phyloP scores from a whole-genome alignment of 2,329 filamentous ascomycete genomes.

The Fusarium udum region DNA sequence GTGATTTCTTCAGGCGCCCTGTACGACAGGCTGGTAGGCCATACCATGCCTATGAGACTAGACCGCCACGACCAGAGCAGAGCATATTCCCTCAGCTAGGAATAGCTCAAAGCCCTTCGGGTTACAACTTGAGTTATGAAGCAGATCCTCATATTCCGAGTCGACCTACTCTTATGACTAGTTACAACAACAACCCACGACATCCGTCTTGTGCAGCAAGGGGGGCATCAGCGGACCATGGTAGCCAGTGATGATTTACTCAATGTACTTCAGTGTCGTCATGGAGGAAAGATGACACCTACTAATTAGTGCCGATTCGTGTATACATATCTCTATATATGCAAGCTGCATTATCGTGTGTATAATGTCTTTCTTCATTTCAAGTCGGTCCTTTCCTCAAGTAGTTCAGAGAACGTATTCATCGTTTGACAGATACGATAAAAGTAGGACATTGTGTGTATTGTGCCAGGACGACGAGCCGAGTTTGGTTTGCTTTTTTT shows the following conservation, averaged over 20 bases:
- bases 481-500: constrained; percentile 40
- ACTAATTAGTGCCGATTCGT: background rate
- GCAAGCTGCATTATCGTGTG: background rate
- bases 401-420: background rate
- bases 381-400: background rate
- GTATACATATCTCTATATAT: background rate
- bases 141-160: background rate
- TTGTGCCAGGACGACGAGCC: constrained; percentile 43
- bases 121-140: constrained; percentile 9
- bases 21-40: constrained; percentile 44
- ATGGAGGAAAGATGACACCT: background rate
- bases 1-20: constrained; percentile 57
- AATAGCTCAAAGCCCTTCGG: background rate
- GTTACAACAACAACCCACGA: constrained; percentile 55
- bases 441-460: constrained; percentile 41
- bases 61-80: constrained; percentile 17
- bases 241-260: background rate
- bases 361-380: background rate
- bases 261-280: background rate
- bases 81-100: constrained; percentile 14
- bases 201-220: constrained; percentile 44
- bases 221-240: constrained; percentile 1
- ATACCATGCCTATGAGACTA: constrained; percentile 41
- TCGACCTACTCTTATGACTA: background rate
- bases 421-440: background rate